These are phyloP conservation scores for Leptosphaerulina australis DNA, from an alignment of 2,329 filamentous ascomycete species.

Conservation along the genomic window DNA sequence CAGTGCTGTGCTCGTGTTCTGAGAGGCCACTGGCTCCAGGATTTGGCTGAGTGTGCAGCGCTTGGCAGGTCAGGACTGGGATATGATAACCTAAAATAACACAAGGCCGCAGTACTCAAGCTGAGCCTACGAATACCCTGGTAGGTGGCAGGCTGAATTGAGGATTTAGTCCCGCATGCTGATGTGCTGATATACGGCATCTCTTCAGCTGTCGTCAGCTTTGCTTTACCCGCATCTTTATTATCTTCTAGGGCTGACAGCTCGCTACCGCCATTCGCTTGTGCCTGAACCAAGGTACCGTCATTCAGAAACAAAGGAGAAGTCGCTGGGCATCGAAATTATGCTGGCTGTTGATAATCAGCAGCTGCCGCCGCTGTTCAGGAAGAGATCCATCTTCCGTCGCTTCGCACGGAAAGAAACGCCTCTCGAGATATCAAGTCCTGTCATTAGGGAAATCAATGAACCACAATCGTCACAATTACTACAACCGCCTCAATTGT, in stretches of 20 bases:
- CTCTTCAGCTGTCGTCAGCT: conserved; percentile 5
- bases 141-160: conserved; percentile 12
- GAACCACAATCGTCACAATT: conserved; percentile 1
- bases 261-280: conserved; percentile 6
- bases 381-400: conserved; percentile 29
- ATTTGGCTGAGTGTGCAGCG: conserved; percentile 6
- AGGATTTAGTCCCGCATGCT: not conserved
- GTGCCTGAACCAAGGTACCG: conserved; percentile 7
- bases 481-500: conserved; percentile 4
- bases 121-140: conserved; percentile 7
- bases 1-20: not conserved
- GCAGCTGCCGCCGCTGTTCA: conserved; percentile 15
- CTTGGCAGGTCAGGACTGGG: conserved; percentile 14
- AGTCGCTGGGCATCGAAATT: not conserved
- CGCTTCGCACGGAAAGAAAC: conserved; percentile 23
- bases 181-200: conserved; percentile 13
- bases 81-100: not conserved
- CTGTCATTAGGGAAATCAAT: not conserved
- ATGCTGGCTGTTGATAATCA: conserved; percentile 23
- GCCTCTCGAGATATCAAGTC: conserved; percentile 10
- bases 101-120: not conserved
- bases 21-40: not conserved
- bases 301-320: not conserved
- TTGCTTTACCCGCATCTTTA: not conserved
- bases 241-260: conserved; percentile 2